Evolutionary conservation across 768 basidiomycete species (phyloP), one percentile per base, ranked within the genome.

Genomic region (Tylopilus subfusipes): DNA sequence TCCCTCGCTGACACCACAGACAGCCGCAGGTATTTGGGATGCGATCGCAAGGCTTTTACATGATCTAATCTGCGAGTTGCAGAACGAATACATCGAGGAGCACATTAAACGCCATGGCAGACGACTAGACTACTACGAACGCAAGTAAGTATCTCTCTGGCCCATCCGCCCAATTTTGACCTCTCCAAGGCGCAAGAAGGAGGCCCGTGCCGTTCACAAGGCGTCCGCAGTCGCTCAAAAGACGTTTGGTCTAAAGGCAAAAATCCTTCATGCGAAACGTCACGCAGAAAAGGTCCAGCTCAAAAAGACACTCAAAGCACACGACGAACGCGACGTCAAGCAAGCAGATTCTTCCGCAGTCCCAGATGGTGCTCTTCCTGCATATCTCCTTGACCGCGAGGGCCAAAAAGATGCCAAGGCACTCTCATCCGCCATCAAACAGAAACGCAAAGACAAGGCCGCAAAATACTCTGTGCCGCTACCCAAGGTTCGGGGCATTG

Each of bases 51-150:
- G 14, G 29, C n/a, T 27, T 31, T 24, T 9, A 33, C n/a, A 27
- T 11, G 38, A 2, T 42, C 63, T 69, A 50, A 65, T 46, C 14
- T 5, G 22, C 22, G 14, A 24, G 14, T 54, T 55, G 53, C 59
- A 99, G 92, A 98, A 98, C 80, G 95, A 98, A 72, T 98, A 98
- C 72, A 98, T 99, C 73, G 96, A 98, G 73, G 96, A 99, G 78
- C 90, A 92, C 68, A 95, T 98, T 72, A 94, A 93, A 76, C 87
- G 93, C 50, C 91, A 98, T 82, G 96, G 96, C 69, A 83, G 94
- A 62, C 84, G 94, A 68, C 77, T 98, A 78, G 95, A 99, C 78
- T 84, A 96, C 73, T 94, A 89, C 73, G 97, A 99, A 78, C 83
- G 85, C 66, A 96, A 88, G 93, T 96, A 69, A 62, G 90, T 76